Conservation (phyloP, 371 early-diverging fungal genomes). For the Basidiobolus meristosporus region DNA sequence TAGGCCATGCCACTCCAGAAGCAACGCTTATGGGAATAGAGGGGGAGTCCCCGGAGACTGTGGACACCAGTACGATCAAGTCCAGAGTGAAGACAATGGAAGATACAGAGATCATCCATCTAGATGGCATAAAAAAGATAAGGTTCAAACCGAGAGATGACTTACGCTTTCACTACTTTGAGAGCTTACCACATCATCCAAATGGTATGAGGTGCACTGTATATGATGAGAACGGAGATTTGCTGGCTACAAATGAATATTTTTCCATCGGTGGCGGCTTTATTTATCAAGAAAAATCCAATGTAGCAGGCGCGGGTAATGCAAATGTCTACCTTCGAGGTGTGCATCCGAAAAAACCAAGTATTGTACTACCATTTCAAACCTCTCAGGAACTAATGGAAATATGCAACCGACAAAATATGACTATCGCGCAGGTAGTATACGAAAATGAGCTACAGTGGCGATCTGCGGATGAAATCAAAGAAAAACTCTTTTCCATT, state of each 20-base stretch:
- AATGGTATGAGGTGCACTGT: slow-evolving; percentile 89
- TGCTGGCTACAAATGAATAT: slow-evolving; percentile 84
- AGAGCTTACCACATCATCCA: slow-evolving; percentile 81
- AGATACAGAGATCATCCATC: slow-evolving; percentile 37
- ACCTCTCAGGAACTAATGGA: slow-evolving; percentile 59
- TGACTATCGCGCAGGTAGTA: slow-evolving; percentile 88
- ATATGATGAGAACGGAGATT: slow-evolving; percentile 51
- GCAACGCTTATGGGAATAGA: slow-evolving; percentile 77
- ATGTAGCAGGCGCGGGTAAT: slow-evolving; percentile 60
- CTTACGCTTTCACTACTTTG: slow-evolving; percentile 66
- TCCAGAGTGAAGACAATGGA: slow-evolving; percentile 54
- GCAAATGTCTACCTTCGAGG: slow-evolving; percentile 74
- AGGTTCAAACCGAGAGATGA: slow-evolving; percentile 65
- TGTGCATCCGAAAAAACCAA: too few species aligned
- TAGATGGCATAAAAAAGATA: slow-evolving; percentile 60
- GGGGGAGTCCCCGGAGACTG: slow-evolving; percentile 81
- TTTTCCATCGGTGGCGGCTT: slow-evolving; percentile 93
- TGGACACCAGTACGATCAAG: slow-evolving; percentile 63
- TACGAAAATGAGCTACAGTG: slow-evolving; percentile 85
- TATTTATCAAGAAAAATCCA: slow-evolving; percentile 77
- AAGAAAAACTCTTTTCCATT: slow-evolving; percentile 43
- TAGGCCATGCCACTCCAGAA: slow-evolving; percentile 86
- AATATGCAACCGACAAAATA: slow-evolving; percentile 60
- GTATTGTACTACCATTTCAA: slow-evolving; percentile 74
- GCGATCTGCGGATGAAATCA: slow-evolving; percentile 62